Conservation (phyloP, 2,329 filamentous ascomycete genomes). For the Clonostachys chloroleuca region DNA sequence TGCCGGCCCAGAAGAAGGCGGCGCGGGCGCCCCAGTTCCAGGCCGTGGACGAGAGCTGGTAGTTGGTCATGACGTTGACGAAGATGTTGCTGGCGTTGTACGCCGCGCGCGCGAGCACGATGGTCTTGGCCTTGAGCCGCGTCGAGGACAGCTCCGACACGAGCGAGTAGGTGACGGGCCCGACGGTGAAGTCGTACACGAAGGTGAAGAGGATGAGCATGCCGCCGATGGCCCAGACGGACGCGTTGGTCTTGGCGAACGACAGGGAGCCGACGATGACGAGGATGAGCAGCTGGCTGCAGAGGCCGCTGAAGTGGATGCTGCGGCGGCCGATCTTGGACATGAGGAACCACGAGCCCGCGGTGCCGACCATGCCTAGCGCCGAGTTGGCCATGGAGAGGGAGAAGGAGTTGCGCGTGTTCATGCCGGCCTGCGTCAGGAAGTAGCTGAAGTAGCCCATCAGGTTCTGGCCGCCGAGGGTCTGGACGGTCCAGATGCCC, state of each 20-base stretch:
- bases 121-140: slow-evolving; percentile 48
- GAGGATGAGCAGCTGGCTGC: slow-evolving; percentile 29
- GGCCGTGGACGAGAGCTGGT: slow-evolving; percentile 38
- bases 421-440: slow-evolving; percentile 38
- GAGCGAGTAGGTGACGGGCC: slow-evolving; percentile 47
- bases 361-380: slow-evolving; percentile 45
- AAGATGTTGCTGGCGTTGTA: slow-evolving; percentile 44
- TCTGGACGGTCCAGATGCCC: slow-evolving; percentile 43
- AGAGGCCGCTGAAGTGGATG: slow-evolving; percentile 41
- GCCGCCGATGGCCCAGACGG: slow-evolving; percentile 36
- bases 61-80: slow-evolving; percentile 42
- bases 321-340: slow-evolving; percentile 41
- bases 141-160: slow-evolving; percentile 49
- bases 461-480: slow-evolving; percentile 40
- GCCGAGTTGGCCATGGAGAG: slow-evolving; percentile 42
- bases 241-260: slow-evolving; percentile 17
- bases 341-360: slow-evolving; percentile 46
- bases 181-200: slow-evolving; percentile 49
- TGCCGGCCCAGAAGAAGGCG: slow-evolving; percentile 41
- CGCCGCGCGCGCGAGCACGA: slow-evolving; percentile 40
- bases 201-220: slow-evolving; percentile 48
- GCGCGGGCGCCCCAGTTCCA: slow-evolving; percentile 43
- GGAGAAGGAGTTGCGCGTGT: slow-evolving; percentile 34
- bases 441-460: slow-evolving; percentile 46
- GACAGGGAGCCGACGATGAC: slow-evolving; percentile 32